Evolutionary conservation across 805 yeast species (phyloP), one percentile per base, ranked within the genome.

Genomic region (Candida patagonica): DNA sequence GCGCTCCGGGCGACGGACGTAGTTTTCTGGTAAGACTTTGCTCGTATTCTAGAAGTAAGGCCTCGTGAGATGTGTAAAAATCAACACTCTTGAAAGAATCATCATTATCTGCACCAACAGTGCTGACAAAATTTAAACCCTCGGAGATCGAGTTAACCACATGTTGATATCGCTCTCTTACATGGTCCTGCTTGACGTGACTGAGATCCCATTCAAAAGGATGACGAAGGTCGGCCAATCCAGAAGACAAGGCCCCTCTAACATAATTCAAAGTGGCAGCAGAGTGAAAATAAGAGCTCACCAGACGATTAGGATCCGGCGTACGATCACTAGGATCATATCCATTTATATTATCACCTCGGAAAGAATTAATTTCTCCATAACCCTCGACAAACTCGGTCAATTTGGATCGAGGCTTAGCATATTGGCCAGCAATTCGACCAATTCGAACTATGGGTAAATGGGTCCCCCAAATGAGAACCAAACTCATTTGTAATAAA

Each of bases 371-470:
- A 37, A 64, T 55, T 32, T 59, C 62, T 24, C 56, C 56, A 29
- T 46, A 47, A 12, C 69, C 70, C 24, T 62, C 56, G 5, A 61
- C 60, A n/a, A 51, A 56, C 44, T 65, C 70, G 12, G 68, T 65
- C 34, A 60, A 50, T 45, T 63, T 65, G n/a, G 67, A 62, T 17
- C 70, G 54, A 1, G 70, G 70, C 51, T 65, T 65, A 10, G 69
- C 70, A 46, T 64, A 65, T 47, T 65, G 70, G 6, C 70, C 70
- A 2, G 70, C 70, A 33, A 65, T 64, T 16, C 70, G 58, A 10
- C 66, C 70, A 23, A 65, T 58, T 17, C 70, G 52, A 13, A 62
- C 59, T 12, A 65, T 50, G 2, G 70, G 70, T 33, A 63, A 50
- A 27, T 59, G 53, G 2, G 58, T 51, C n/a, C 68, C 69, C 68